These are phyloP conservation scores for Gentiana straminea DNA, from an alignment of 257 asterid genomes.

Conservation along the genomic window DNA sequence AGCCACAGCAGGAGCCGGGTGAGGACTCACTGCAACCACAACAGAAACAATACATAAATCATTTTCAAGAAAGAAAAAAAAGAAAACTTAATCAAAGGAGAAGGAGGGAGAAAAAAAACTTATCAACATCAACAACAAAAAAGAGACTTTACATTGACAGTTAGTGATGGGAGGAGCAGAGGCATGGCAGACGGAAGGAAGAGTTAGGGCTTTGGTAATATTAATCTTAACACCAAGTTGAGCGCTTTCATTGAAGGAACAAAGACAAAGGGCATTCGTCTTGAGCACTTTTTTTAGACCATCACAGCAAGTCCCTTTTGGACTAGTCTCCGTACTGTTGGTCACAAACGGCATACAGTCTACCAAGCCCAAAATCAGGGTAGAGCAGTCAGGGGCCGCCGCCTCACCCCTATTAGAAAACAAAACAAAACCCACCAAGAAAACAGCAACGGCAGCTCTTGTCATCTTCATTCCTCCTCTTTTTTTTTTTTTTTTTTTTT, in stretches of 20 bases:
- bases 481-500: neutral
- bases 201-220: slow-evolving; percentile 58
- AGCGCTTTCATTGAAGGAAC: slow-evolving; percentile 75
- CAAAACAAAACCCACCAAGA: neutral
- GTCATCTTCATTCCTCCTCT: neutral
- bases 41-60: too few relatives aligned
- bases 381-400: slow-evolving; percentile 62
- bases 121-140: neutral
- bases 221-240: slow-evolving; percentile 69
- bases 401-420: slow-evolving; percentile 7
- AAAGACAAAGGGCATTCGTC: slow-evolving; percentile 59
- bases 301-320: slow-evolving; percentile 61
- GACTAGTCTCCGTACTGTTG: slow-evolving; percentile 44
- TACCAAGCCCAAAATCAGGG: slow-evolving; percentile 49
- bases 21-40: too few relatives aligned
- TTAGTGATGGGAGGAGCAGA: slow-evolving; percentile 62
- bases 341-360: slow-evolving; percentile 71
- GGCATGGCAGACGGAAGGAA: slow-evolving; percentile 79
- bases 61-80: too few relatives aligned
- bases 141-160: slow-evolving; percentile 50
- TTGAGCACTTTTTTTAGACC: slow-evolving; percentile 75
- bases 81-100: too few relatives aligned
- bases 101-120: neutral
- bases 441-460: neutral
- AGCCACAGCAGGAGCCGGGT: neutral